Conservation (phyloP, 1,284 basidiomycete species). For the Testicularia cyperi region DNA sequence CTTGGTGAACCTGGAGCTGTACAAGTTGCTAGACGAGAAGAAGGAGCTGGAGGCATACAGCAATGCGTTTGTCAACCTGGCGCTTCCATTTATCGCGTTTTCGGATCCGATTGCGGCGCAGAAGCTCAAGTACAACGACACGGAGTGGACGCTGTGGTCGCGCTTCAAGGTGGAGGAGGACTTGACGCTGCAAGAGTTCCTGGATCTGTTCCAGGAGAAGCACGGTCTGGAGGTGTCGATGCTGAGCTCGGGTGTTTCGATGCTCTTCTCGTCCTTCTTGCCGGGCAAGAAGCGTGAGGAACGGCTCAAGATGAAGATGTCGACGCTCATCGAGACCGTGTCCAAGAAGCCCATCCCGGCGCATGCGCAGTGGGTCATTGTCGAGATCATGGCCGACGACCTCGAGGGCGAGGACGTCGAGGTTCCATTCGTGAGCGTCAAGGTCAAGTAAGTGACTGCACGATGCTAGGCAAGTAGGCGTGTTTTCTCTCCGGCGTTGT, state of each 20-base stretch:
- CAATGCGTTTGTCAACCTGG: constrained; percentile 93
- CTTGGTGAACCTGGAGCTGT: constrained; percentile 91
- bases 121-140: constrained; percentile 62
- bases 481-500: too few relatives aligned
- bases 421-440: constrained; percentile 58
- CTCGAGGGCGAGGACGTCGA: constrained; percentile 74
- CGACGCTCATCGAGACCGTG: constrained; percentile 85
- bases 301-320: constrained; percentile 66
- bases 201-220: constrained; percentile 79
- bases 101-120: constrained; percentile 91
- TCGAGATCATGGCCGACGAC: constrained; percentile 92
- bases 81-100: constrained; percentile 98
- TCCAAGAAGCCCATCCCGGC: constrained; percentile 63
- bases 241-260: constrained; percentile 95
- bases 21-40: constrained; percentile 92
- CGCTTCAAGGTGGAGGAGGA: constrained; percentile 84
- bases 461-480: too few relatives aligned
- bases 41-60: constrained; percentile 90
- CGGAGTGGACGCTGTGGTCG: constrained; percentile 98
- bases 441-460: constrained; percentile 28
- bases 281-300: constrained; percentile 55
- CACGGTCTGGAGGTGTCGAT: constrained; percentile 89
- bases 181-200: constrained; percentile 82
- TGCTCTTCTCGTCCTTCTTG: constrained; percentile 78
- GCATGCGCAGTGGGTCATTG: constrained; percentile 73